Base-by-base conservation (phyloP, 306 rosid genomes). In the Medicago arabica region DNA sequence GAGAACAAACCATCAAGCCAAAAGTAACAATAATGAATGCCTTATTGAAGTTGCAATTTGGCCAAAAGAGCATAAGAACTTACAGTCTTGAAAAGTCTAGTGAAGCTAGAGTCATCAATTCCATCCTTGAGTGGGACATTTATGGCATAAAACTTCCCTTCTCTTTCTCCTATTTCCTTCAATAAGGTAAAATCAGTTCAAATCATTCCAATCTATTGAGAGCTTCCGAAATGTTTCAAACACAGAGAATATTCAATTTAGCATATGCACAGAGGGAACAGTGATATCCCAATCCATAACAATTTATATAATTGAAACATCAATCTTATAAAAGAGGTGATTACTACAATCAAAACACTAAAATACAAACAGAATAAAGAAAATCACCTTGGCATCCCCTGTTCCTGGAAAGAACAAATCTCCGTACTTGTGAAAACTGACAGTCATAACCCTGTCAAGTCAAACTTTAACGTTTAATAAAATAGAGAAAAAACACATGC, bases 71-170 rank as follows among this genome's bases (percentile, higher is more conserved):
- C 10, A 28, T 41, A 51, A 69, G 36, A 65, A 84, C 97, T 85
- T 85, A 95, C 99, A 60, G 92, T 92, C 81, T 91, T 92, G 86
- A 95, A 95, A 75, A 95, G 97, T 72, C 99, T 88, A 74, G 83
- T 92, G 91, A 95, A 95, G 92, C 99, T 95, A 72, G 88, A 57
- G 74, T 95, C 99, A 82, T 95, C 99, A 79, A 95, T 95, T 89
- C 99, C 99, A 83, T 95, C 96, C 86, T 92, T 95, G 38, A 95
- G 88, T 57, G 99, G 99, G 50, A 95, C 99, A 85, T 95, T 95
- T 39, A 95, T 95, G 77, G 99, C 99, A 88, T 95, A 95, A 85
- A 77, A 92, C 86, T 95, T 95, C 53, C 97, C 99, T 89, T 95
- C 96, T 77, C 92, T 90, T 82, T 90, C 99, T 90, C 99, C 99